Evolutionary conservation across 106 monocot species (phyloP).

Genomic region (Ottelia alismoides): DNA sequence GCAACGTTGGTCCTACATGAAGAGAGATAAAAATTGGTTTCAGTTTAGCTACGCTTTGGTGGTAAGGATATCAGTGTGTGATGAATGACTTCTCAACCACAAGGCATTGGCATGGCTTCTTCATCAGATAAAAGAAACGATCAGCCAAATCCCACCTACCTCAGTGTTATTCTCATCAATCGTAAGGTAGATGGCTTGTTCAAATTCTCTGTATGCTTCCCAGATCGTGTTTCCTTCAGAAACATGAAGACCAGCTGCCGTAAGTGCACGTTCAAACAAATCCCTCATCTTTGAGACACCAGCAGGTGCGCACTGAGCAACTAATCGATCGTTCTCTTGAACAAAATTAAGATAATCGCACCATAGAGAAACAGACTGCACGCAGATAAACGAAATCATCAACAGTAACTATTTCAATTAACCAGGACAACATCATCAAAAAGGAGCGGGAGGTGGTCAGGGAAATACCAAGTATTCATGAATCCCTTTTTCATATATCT

Average conservation of each 20-base stretch:
- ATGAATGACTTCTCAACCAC: not conserved
- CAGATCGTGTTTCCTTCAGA: constrained; percentile 75
- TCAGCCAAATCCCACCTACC: constrained; percentile 21
- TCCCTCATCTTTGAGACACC: constrained; percentile 79
- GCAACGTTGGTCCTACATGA: too few species aligned
- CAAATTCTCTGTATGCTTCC: constrained; percentile 90
- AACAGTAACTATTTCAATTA: not conserved
- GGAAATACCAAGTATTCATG: constrained; percentile 81
- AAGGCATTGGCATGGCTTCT: not conserved
- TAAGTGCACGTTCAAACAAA: constrained; percentile 86
- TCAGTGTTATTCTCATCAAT: constrained; percentile 38
- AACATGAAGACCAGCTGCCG: constrained; percentile 72
- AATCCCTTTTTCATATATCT: constrained; percentile 79
- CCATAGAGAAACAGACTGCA: constrained; percentile 92
- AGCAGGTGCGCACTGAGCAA: constrained; percentile 59
- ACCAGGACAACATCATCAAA: constrained; percentile 1
- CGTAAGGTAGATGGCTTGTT: constrained; percentile 71
- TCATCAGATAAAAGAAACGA: not conserved
- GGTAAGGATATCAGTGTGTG: too few species aligned
- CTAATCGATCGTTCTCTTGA: constrained; percentile 65
- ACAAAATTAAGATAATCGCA: constrained; percentile 81
- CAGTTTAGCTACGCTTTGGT: too few species aligned
- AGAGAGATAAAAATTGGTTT: too few species aligned
- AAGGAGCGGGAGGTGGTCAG: not conserved
- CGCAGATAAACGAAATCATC: constrained; percentile 1